Evolutionary conservation across 345 rosid genomes (phyloP).

Genomic region (Brassica carinata): DNA sequence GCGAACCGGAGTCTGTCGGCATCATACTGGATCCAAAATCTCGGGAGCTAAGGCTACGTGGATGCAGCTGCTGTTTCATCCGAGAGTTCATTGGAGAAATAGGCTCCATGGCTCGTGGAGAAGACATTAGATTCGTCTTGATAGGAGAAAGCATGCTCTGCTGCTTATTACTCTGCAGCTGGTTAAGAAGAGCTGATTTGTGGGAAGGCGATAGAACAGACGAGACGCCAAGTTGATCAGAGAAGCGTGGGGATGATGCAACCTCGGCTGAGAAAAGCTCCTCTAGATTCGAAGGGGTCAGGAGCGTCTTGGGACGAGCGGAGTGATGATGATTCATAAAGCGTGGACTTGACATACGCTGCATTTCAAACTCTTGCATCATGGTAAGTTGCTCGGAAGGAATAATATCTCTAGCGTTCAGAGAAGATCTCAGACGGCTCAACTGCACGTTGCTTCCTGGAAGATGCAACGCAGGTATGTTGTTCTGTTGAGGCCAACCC

Average conservation of each 20-base stretch:
- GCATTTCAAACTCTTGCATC: constrained; percentile 64
- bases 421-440: constrained; percentile 88
- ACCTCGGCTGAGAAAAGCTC: constrained; percentile 55
- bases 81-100: constrained; percentile 68
- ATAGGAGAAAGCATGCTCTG: constrained; percentile 79
- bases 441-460: constrained; percentile 79
- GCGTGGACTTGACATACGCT: constrained; percentile 36
- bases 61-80: constrained; percentile 53
- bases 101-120: constrained; percentile 75
- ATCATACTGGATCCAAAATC: constrained; percentile 56
- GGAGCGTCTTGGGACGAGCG: too few species aligned
- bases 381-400: neutral
- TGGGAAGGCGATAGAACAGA: constrained; percentile 66
- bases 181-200: constrained; percentile 61
- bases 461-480: constrained; percentile 77
- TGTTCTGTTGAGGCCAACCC: constrained; percentile 82
- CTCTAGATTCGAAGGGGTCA: too few species aligned
- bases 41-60: constrained; percentile 64
- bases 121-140: constrained; percentile 54
- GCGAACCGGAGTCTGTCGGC: constrained; percentile 50
- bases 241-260: constrained; percentile 51
- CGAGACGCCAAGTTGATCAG: constrained; percentile 58
- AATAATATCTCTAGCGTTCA: constrained; percentile 64
- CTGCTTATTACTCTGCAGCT: constrained; percentile 72
- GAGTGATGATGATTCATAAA: constrained; percentile 44